Percentiles rank a stretch among this genome's conserved stretches.
Evolutionary conservation across 1,139 yeast species (phyloP).

Genomic region (Saccharomycopsis phalli): DNA sequence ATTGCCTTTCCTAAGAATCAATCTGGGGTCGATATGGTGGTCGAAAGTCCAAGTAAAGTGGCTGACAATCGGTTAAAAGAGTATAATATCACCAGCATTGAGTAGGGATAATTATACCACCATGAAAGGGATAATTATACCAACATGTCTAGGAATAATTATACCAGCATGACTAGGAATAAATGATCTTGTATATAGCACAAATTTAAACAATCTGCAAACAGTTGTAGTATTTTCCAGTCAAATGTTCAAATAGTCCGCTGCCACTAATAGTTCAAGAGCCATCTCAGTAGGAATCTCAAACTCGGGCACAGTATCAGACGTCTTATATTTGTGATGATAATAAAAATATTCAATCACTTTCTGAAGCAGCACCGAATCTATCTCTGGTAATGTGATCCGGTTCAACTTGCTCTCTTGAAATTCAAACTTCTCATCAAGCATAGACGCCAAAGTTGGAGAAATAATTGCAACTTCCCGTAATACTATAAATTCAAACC

Average conservation of each 20-base stretch:
- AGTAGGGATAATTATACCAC: too few species aligned
- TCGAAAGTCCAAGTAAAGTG: constrained; percentile 73
- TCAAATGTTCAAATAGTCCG: constrained; percentile 65
- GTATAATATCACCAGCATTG: too few species aligned
- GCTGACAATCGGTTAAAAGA: constrained; percentile 15
- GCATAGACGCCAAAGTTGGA: constrained; percentile 66
- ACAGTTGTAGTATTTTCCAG: background rate
- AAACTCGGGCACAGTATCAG: constrained; percentile 66
- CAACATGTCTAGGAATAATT: too few species aligned
- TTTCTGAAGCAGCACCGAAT: constrained; percentile 65
- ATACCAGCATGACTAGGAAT: too few species aligned
- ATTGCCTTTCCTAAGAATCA: constrained; percentile 94
- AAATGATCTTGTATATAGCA: too few species aligned
- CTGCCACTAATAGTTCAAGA: constrained; percentile 80
- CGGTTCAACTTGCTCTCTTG: constrained; percentile 43
- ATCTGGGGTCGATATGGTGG: constrained; percentile 81
- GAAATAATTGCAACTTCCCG: constrained; percentile 79
- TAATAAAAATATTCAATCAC: constrained; percentile 83
- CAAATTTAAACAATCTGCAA: too few species aligned
- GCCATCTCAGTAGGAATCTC: constrained; percentile 93
- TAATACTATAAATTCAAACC: constrained; percentile 52
- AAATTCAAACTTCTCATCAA: constrained; percentile 37
- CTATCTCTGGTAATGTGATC: constrained; percentile 49
- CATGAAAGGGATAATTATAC: too few species aligned
- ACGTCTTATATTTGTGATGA: constrained; percentile 54